These are phyloP conservation scores for Termitomyces sp. DNA, from an alignment of 1,284 basidiomycete genomes.

Conservation along the genomic window DNA sequence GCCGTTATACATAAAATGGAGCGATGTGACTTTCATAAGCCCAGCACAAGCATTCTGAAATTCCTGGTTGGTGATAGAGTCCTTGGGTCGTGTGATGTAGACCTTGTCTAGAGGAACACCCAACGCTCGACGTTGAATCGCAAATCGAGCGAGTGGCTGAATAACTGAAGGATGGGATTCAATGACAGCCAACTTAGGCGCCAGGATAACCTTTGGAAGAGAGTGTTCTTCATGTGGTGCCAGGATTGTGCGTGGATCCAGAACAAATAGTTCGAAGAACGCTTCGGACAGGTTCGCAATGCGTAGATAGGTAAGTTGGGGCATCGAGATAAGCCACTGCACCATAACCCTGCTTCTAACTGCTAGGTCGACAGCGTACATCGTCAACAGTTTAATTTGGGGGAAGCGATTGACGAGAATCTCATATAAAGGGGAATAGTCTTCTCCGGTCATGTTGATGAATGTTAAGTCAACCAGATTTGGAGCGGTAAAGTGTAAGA, in stretches of 20 bases:
- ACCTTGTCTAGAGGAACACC: slow-evolving; percentile 29
- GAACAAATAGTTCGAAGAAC: slow-evolving; percentile 42
- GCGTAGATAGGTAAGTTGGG: slow-evolving; percentile 45
- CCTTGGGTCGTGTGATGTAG: slow-evolving; percentile 24
- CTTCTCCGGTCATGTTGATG: slow-evolving; percentile 42
- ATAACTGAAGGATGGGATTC: slow-evolving; percentile 34
- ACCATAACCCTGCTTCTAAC: slow-evolving; percentile 29
- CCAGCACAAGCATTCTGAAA: slow-evolving; percentile 2
- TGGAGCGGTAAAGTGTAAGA: slow-evolving; percentile 46
- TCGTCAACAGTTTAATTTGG: slow-evolving; percentile 44
- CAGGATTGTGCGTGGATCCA: slow-evolving; percentile 27
- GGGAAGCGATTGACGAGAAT: slow-evolving; percentile 42
- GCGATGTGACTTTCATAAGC: slow-evolving; percentile 16
- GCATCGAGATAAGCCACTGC: slow-evolving; percentile 51
- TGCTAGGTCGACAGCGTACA: slow-evolving; percentile 39
- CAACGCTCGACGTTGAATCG: slow-evolving; percentile 17
- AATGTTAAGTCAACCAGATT: slow-evolving; percentile 50
- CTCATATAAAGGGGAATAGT: slow-evolving; percentile 44
- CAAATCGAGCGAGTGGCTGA: slow-evolving; percentile 22
- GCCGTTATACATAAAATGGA: slow-evolving; percentile 24
- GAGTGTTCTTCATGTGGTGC: slow-evolving; percentile 5
- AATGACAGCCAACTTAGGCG: slow-evolving; percentile 38
- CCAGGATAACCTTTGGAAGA: slow-evolving; percentile 23
- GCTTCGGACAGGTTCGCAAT: slow-evolving; percentile 35
- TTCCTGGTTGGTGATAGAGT: slow-evolving; percentile 17